These are phyloP conservation scores for Pichia sp. DNA, from an alignment of 1,139 yeast species.

Conservation along the genomic window DNA sequence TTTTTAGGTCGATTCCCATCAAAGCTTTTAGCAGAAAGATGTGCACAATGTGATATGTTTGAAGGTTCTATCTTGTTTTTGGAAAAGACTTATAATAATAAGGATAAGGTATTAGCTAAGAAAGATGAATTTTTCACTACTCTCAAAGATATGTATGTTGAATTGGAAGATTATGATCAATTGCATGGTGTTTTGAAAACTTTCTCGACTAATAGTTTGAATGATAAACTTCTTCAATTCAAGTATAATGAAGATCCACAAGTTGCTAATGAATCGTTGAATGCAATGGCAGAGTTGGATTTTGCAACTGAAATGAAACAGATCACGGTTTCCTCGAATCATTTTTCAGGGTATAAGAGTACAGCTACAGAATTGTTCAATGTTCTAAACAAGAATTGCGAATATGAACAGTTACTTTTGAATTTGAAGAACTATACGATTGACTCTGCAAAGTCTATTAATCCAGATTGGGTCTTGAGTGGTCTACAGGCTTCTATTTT, in stretches of 20 bases:
- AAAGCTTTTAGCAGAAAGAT: slow-evolving; percentile 68
- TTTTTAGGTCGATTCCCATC: slow-evolving; percentile 61
- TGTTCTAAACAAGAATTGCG: slow-evolving; percentile 57
- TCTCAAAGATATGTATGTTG: slow-evolving; percentile 79
- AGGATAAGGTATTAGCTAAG: slow-evolving; percentile 43
- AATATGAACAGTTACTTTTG: slow-evolving; percentile 45
- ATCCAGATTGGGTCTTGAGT: slow-evolving; percentile 56
- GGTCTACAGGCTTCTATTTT: slow-evolving; percentile 77
- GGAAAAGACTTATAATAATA: slow-evolving; percentile 69
- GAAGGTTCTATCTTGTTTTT: slow-evolving; percentile 88
- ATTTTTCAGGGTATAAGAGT: slow-evolving; percentile 18
- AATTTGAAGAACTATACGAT: slow-evolving; percentile 28
- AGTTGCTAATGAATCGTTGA: slow-evolving; percentile 83
- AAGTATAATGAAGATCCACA: slow-evolving; percentile 89
- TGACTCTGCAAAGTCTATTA: slow-evolving; percentile 6
- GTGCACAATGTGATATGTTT: slow-evolving; percentile 81
- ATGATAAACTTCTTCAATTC: slow-evolving; percentile 73
- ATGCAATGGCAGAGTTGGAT: slow-evolving; percentile 48
- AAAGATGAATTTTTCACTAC: slow-evolving; percentile 47
- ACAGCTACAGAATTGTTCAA: slow-evolving; percentile 43
- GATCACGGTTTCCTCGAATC: not conserved
- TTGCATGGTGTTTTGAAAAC: slow-evolving; percentile 80
- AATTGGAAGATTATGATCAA: slow-evolving; percentile 86
- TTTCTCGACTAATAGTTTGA: slow-evolving; percentile 66
- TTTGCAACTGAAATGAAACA: slow-evolving; percentile 21